Conservation (phyloP, 495 filamentous ascomycete genomes). For the Lophiostoma macrostomum region DNA sequence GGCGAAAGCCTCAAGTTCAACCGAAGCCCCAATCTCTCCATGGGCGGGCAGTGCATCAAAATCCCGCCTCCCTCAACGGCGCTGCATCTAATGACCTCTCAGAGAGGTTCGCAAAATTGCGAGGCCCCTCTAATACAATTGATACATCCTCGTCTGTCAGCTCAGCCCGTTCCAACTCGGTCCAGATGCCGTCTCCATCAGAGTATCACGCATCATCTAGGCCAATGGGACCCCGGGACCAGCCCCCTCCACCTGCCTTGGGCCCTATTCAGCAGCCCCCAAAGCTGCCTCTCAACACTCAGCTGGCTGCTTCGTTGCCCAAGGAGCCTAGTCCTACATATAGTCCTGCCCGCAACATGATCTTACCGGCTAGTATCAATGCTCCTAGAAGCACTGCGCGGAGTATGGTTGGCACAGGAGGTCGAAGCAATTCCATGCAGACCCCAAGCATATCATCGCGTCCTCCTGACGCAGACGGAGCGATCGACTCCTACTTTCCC, state of each 20-base stretch:
- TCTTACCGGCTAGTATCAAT: slow-evolving; percentile 50
- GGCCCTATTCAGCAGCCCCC: slow-evolving; percentile 41
- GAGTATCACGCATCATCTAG: slow-evolving; percentile 40
- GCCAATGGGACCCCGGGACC: slow-evolving; percentile 55
- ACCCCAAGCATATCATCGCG: slow-evolving; percentile 27
- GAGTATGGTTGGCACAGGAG: slow-evolving; percentile 42
- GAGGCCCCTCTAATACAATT: slow-evolving; percentile 37
- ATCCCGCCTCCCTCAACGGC: slow-evolving; percentile 5
- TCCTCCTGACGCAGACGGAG: slow-evolving; percentile 31
- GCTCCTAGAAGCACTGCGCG: slow-evolving; percentile 48
- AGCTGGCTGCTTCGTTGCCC: slow-evolving; percentile 58
- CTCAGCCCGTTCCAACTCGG: slow-evolving; percentile 24
- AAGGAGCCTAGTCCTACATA: slow-evolving; percentile 82
- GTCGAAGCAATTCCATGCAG: slow-evolving; percentile 36
- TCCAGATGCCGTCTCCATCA: slow-evolving; percentile 40
- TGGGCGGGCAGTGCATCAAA: slow-evolving; percentile 46
- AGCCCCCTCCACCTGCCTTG: slow-evolving; percentile 51
- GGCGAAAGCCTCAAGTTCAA: slow-evolving; percentile 52
- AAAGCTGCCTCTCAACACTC: slow-evolving; percentile 55
- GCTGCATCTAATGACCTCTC: slow-evolving; percentile 45
- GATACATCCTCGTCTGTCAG: slow-evolving; percentile 9
- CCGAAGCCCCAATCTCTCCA: slow-evolving; percentile 64
- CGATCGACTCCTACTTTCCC: slow-evolving; percentile 40
- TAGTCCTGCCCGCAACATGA: slow-evolving; percentile 62
- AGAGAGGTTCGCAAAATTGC: slow-evolving; percentile 59